Evolutionary conservation across 202 grass and related monocot genomes (phyloP).

Genomic region (Schoenoplectus tabernaemontani): DNA sequence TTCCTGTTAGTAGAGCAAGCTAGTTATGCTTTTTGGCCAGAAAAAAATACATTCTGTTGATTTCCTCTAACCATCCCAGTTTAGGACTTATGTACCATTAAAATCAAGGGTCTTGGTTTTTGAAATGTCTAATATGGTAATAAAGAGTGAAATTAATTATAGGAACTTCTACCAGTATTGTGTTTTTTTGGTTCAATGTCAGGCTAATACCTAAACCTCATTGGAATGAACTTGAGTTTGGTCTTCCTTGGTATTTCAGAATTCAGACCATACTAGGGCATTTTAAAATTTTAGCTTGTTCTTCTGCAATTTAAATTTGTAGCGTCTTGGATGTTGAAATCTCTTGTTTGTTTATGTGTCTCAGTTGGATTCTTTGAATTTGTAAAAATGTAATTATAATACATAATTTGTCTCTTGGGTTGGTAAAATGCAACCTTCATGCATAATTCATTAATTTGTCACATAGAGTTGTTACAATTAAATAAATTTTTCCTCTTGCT

Average conservation of each 20-base stretch:
- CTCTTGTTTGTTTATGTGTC: not conserved
- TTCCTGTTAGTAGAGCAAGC: not conserved
- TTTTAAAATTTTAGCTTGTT: not conserved
- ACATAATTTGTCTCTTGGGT: not conserved
- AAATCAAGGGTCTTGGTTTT: not conserved
- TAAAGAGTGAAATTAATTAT: not conserved
- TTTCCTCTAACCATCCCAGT: not conserved
- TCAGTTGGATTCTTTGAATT: not conserved
- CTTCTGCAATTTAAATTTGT: not conserved
- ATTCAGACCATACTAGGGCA: not conserved
- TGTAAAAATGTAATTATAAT: not conserved
- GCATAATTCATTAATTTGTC: constrained; percentile 8
- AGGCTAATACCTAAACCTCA: not conserved
- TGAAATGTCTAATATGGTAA: not conserved
- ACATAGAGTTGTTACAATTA: not conserved
- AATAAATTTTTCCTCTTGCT: constrained; percentile 17
- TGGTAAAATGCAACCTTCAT: not conserved
- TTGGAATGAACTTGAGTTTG: not conserved
- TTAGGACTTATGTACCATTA: not conserved
- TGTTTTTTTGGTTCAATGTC: not conserved
- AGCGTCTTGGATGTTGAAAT: not conserved
- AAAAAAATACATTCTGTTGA: not conserved
- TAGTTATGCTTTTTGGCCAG: not conserved
- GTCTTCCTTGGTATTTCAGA: not conserved
- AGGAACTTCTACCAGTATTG: not conserved